phyloP scores from a whole-genome alignment of 2,329 filamentous ascomycete species.

The Arthrinium phaeospermum region DNA sequence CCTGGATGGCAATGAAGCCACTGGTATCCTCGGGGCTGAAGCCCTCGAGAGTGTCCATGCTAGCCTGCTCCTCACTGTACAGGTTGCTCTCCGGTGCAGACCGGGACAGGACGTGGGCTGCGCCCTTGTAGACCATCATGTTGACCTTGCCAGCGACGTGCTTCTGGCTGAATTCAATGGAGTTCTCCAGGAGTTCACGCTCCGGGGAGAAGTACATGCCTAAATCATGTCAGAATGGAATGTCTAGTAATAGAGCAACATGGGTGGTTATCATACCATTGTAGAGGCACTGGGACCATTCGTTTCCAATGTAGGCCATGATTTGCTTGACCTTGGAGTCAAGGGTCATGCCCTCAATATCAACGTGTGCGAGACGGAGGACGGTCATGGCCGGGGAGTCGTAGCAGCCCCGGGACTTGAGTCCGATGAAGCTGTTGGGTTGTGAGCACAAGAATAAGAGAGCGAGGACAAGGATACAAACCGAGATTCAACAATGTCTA shows the following conservation, averaged over 20 bases:
- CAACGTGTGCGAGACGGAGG: slow-evolving; percentile 34
- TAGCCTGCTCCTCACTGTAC: slow-evolving; percentile 54
- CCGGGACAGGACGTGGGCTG: slow-evolving; percentile 47
- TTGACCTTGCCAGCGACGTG: slow-evolving; percentile 48
- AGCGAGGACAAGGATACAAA: slow-evolving; percentile 33
- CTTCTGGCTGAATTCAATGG: slow-evolving; percentile 64
- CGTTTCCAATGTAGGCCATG: slow-evolving; percentile 1
- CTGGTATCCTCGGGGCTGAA: slow-evolving; percentile 49
- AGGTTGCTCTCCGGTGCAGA: slow-evolving; percentile 55
- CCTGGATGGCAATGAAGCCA: slow-evolving; percentile 67
- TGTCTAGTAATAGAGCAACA: slow-evolving; percentile 38
- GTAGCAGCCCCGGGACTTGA: slow-evolving; percentile 59
- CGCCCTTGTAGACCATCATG: slow-evolving; percentile 47
- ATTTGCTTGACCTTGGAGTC: slow-evolving; percentile 55
- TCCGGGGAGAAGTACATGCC: slow-evolving; percentile 38
- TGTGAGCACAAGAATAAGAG: background rate
- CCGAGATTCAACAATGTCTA: slow-evolving; percentile 74
- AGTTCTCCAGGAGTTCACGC: slow-evolving; percentile 55
- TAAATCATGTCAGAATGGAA: background rate
- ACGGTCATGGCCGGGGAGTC: slow-evolving; percentile 46
- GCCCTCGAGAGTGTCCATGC: slow-evolving; percentile 55
- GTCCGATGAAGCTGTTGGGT: slow-evolving; percentile 12
- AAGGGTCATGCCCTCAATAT: slow-evolving; percentile 63
- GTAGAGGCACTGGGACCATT: slow-evolving; percentile 52
- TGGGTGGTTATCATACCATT: slow-evolving; percentile 35